Evolutionary conservation across 768 basidiomycete species (phyloP).

Genomic region (Phlebiopsis gigantea): DNA sequence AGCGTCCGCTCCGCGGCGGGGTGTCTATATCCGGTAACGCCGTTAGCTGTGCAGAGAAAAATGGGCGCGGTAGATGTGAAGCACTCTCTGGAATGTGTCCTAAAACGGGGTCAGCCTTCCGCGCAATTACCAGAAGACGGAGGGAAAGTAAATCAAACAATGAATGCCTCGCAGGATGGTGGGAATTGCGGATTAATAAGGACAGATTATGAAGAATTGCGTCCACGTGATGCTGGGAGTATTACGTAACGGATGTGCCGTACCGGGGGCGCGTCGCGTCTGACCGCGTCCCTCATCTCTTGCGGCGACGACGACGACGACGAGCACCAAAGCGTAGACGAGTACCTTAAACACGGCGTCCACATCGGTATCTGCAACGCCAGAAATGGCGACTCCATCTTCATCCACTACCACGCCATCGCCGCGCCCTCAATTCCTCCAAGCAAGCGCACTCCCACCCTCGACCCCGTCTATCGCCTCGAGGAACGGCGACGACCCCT

Average conservation of each 20-base stretch:
- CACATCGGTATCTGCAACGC: not conserved
- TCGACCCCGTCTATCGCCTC: constrained; percentile 23
- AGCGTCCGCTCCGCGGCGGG: not conserved
- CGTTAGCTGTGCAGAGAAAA: not conserved
- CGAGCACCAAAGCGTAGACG: not conserved
- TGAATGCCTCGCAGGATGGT: too few relatives aligned
- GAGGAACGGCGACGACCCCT: constrained; percentile 35
- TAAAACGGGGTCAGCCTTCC: too few relatives aligned
- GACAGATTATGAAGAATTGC: constrained; percentile 7
- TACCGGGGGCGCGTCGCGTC: constrained; percentile 9
- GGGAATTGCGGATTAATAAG: too few relatives aligned
- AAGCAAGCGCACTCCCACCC: constrained; percentile 35
- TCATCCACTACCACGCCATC: constrained; percentile 82
- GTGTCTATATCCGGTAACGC: not conserved
- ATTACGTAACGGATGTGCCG: constrained; percentile 10
- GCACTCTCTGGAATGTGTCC: too few relatives aligned
- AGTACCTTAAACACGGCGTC: not conserved
- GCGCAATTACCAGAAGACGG: too few relatives aligned
- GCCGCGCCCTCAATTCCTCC: constrained; percentile 62
- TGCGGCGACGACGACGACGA: not conserved
- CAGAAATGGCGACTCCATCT: constrained; percentile 70
- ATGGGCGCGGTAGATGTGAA: too few relatives aligned
- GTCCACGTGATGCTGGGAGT: constrained; percentile 9
- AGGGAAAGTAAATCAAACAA: too few relatives aligned
- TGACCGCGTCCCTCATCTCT: constrained; percentile 2